Conservation (phyloP, 2,329 filamentous ascomycete genomes). For the Cephalotrichum gorgonifer region DNA sequence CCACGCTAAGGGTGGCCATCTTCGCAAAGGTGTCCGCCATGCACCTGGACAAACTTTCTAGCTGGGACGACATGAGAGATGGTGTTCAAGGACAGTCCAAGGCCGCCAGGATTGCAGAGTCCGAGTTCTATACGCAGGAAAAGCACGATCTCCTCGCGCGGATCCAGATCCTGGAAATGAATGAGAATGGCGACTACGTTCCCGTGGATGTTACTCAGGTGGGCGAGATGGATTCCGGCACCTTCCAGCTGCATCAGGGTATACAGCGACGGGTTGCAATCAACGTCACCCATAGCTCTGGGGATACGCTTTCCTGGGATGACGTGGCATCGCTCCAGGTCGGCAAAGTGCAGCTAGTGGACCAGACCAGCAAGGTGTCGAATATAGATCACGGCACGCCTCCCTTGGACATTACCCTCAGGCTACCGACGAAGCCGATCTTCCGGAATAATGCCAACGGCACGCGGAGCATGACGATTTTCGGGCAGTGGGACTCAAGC, state of each 20-base stretch:
- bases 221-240: constrained; percentile 73
- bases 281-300: constrained; percentile 83
- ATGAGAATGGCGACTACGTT: constrained; percentile 81
- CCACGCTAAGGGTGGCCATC: constrained; percentile 74
- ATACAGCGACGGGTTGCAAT: constrained; percentile 81
- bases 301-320: constrained; percentile 80
- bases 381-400: constrained; percentile 55
- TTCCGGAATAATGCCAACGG: constrained; percentile 84
- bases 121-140: constrained; percentile 87
- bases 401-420: constrained; percentile 60
- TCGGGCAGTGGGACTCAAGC: constrained; percentile 96
- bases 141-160: constrained; percentile 86
- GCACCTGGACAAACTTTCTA: constrained; percentile 93
- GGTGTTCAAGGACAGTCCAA: constrained; percentile 45
- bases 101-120: constrained; percentile 69
- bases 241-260: constrained; percentile 92
- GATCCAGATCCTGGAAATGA: constrained; percentile 81
- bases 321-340: constrained; percentile 69
- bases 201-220: constrained; percentile 89
- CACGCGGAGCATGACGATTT: constrained; percentile 73
- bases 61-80: constrained; percentile 98
- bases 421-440: constrained; percentile 65
- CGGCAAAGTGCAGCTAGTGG: constrained; percentile 72
- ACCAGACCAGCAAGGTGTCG: constrained; percentile 74
- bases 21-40: constrained; percentile 86